A percentile compares a stretch with the other conserved stretches of the same genome.
Evolutionary conservation across 768 basidiomycete genomes (phyloP).

Genomic region (Xanthoconium stramineum): DNA sequence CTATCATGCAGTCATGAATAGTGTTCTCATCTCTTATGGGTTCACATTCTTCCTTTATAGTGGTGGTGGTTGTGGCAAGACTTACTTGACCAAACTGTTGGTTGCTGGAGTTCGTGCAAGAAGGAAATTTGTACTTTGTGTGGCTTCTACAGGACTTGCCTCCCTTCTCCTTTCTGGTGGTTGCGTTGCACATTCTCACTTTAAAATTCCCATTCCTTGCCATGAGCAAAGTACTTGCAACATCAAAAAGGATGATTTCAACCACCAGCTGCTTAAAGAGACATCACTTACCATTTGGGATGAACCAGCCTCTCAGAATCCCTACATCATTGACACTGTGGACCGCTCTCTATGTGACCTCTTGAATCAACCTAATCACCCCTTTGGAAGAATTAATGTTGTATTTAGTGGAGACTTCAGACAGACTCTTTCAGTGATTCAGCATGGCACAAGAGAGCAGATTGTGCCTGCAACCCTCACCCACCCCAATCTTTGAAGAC

Average conservation of each 20-base stretch:
- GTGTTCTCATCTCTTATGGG: neutral
- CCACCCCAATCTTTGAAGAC: constrained; percentile 38
- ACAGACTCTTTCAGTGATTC: constrained; percentile 33
- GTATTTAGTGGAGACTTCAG: neutral
- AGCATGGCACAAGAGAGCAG: constrained; percentile 33
- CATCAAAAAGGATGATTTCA: neutral
- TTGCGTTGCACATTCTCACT: neutral
- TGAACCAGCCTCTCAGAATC: neutral
- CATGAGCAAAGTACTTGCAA: neutral
- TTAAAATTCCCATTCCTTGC: neutral
- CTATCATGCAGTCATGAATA: neutral
- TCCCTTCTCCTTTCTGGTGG: neutral
- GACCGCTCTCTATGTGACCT: neutral
- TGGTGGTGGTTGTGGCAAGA: constrained; percentile 4
- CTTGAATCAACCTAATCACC: neutral
- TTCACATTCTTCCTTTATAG: constrained; percentile 39
- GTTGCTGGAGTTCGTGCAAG: neutral
- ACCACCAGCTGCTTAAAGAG: neutral
- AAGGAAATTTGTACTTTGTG: neutral
- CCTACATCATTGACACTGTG: neutral
- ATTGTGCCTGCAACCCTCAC: constrained; percentile 38
- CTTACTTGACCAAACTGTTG: neutral
- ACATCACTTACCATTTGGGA: neutral
- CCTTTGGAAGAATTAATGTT: neutral
- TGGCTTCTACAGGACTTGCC: neutral